Evolutionary conservation across 768 basidiomycete species (phyloP), one percentile per base, ranked within the genome.

Genomic region (Filobasidium floriforme): DNA sequence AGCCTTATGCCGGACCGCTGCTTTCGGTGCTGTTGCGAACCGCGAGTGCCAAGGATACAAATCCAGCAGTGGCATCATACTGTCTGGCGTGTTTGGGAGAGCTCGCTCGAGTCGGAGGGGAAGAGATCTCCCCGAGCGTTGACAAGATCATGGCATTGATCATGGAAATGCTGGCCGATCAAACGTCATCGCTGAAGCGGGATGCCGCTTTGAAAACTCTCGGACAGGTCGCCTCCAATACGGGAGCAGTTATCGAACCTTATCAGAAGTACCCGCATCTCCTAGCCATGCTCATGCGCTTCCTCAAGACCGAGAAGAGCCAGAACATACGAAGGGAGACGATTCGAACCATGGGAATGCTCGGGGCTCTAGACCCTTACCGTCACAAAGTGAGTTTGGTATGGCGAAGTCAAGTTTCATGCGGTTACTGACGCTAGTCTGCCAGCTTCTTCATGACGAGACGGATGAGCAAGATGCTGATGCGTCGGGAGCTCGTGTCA

Each of bases 291-390:
- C 81, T 98, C 26, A 89, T 89, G 67, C 83, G 88, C 67, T 89
- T 98, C 72, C 79, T 98, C 67, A 84, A 88, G 75, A 88, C 89
- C 28, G 96, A 99, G 72, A 86, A 74, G 11, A 71, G 68, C 52
- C 74, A 75, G 44, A 79, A 81, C 14, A 87, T 92, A 12, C 82
- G 90, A 54, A 83, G 94, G 37, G 94, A 98, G 70, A 88, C 94
- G 18, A 88, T 98, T 63, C 89, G 93, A 75, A 93, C 96, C 3
- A 84, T 99, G 67, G 96, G 96, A 68, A 91, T 97, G 60, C 83
- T 99, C 19, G 96, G 96, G 59, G 96, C 96, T 7, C 80, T 98
- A 37, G 96, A 99, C 77, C 96, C 96, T 0, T 99, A 96, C 78
- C 84, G 88, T 73, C 87, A 93, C 70, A 92, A 94, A 85, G 92